phyloP scores from a whole-genome alignment of 352 stramenopile genomes.

The Phytophthora syringae region DNA sequence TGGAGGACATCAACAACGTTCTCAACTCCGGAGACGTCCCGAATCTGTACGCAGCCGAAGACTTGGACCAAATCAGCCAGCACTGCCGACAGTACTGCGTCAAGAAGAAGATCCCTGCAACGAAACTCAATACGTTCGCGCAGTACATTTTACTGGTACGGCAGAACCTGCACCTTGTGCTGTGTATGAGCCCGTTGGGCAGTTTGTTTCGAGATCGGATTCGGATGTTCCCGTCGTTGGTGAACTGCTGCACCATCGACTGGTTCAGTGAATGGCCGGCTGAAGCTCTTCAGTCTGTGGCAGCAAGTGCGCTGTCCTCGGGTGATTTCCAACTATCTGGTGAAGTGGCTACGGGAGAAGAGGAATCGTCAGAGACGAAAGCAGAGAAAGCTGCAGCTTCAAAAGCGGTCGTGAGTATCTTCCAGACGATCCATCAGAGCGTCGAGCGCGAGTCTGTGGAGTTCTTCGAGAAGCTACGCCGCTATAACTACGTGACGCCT shows the following conservation, averaged over 20 bases:
- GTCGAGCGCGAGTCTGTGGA: slow-evolving; percentile 82
- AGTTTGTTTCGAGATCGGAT: slow-evolving; percentile 92
- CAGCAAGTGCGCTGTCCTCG: slow-evolving; percentile 45
- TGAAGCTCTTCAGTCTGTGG: slow-evolving; percentile 83
- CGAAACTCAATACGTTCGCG: slow-evolving; percentile 95
- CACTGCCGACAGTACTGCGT: slow-evolving; percentile 91
- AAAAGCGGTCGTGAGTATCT: slow-evolving; percentile 69
- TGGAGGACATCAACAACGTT: slow-evolving; percentile 97
- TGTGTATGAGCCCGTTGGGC: slow-evolving; percentile 94
- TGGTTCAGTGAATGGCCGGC: slow-evolving; percentile 91
- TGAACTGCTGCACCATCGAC: slow-evolving; percentile 91
- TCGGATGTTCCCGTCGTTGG: slow-evolving; percentile 90
- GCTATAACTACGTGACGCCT: slow-evolving; percentile 95
- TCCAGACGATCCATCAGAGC: slow-evolving; percentile 91
- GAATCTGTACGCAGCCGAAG: slow-evolving; percentile 93
- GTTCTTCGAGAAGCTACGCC: slow-evolving; percentile 88
- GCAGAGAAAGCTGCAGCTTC: slow-evolving; percentile 23
- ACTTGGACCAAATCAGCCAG: slow-evolving; percentile 93
- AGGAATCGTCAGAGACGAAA: slow-evolving; percentile 20
- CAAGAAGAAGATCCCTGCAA: slow-evolving; percentile 91
- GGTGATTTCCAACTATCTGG: slow-evolving; percentile 70
- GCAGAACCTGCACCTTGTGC: slow-evolving; percentile 92
- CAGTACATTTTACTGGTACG: slow-evolving; percentile 94
- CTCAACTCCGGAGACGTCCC: slow-evolving; percentile 96
- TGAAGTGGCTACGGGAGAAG: slow-evolving; percentile 18